phyloP scores from a whole-genome alignment of 2,329 filamentous ascomycete genomes.

The Didymella sp. region DNA sequence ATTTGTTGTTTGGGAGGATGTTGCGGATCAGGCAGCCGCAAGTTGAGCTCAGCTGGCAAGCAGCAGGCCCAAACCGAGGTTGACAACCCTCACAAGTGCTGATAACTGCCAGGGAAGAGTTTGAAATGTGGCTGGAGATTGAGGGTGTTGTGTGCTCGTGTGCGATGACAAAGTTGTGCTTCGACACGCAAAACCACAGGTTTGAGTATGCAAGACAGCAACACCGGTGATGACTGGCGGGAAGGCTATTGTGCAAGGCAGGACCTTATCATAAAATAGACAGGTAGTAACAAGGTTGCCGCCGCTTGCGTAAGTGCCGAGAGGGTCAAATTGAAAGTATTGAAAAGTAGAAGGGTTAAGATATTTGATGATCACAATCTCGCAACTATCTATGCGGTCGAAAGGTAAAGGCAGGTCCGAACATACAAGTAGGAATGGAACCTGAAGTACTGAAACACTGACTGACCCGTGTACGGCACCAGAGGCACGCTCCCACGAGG shows the following conservation, averaged over 20 bases:
- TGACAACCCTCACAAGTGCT: not conserved
- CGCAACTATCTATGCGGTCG: not conserved
- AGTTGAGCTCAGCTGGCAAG: not conserved
- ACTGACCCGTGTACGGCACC: not conserved
- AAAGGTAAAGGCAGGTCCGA: constrained; percentile 6
- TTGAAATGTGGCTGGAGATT: not conserved
- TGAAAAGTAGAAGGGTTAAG: not conserved
- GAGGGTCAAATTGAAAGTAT: not conserved
- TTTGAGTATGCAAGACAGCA: not conserved
- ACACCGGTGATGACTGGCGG: not conserved
- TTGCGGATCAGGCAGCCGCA: not conserved
- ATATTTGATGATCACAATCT: not conserved
- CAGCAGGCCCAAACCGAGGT: not conserved
- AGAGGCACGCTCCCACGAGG: constrained; percentile 6
- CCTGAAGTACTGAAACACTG: constrained; percentile 6
- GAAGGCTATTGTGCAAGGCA: not conserved
- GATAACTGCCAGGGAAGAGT: not conserved
- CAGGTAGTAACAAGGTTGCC: not conserved
- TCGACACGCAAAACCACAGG: not conserved
- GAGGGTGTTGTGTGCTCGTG: not conserved
- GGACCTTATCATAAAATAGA: not conserved
- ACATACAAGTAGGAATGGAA: not conserved
- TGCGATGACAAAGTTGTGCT: not conserved
- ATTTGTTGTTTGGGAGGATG: not conserved
- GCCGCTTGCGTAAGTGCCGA: too few relatives aligned